Evolutionary conservation across 495 filamentous ascomycete genomes (phyloP).

Genomic region (Penicillium lagena): DNA sequence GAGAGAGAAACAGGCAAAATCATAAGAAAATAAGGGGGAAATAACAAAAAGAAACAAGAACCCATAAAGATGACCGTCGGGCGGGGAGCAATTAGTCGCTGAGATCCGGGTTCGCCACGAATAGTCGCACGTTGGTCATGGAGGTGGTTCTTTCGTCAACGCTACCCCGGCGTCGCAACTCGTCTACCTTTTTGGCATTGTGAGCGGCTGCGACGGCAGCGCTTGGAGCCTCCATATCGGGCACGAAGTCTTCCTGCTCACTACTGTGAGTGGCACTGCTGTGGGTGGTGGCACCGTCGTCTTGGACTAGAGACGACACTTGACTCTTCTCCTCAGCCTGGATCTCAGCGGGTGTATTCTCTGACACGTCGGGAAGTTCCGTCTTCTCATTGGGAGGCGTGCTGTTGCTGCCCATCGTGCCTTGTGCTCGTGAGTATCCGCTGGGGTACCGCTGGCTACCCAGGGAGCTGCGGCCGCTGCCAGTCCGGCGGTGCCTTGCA

Average conservation of each 20-base stretch:
- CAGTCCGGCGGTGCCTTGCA: slow-evolving; percentile 60
- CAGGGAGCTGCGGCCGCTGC: slow-evolving; percentile 73
- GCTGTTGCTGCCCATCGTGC: slow-evolving; percentile 62
- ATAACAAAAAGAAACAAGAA: slow-evolving; percentile 8
- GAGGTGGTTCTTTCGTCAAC: slow-evolving; percentile 85
- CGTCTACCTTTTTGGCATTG: slow-evolving; percentile 66
- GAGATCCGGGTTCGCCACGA: slow-evolving; percentile 89
- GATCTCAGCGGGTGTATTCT: slow-evolving; percentile 44
- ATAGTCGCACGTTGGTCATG: slow-evolving; percentile 80
- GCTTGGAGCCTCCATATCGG: slow-evolving; percentile 43
- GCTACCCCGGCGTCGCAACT: slow-evolving; percentile 77
- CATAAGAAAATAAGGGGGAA: slow-evolving; percentile 6
- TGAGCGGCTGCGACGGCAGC: slow-evolving; percentile 43
- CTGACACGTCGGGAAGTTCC: slow-evolving; percentile 43
- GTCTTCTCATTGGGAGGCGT: slow-evolving; percentile 54
- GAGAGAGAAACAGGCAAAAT: slow-evolving; percentile 8
- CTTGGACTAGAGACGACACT: slow-evolving; percentile 34
- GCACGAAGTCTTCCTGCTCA: slow-evolving; percentile 49
- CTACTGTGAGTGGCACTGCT: slow-evolving; percentile 20
- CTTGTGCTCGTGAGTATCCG: slow-evolving; percentile 44
- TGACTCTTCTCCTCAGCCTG: slow-evolving; percentile 28
- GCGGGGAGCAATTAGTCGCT: slow-evolving; percentile 45
- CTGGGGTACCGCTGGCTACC: slow-evolving; percentile 59
- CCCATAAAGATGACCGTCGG: background rate
- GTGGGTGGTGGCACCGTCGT: slow-evolving; percentile 36